A percentile compares a stretch with the other conserved stretches of the same genome.
phyloP scores from a whole-genome alignment of 1,139 yeast genomes.

The Pneumocystis sp. region DNA sequence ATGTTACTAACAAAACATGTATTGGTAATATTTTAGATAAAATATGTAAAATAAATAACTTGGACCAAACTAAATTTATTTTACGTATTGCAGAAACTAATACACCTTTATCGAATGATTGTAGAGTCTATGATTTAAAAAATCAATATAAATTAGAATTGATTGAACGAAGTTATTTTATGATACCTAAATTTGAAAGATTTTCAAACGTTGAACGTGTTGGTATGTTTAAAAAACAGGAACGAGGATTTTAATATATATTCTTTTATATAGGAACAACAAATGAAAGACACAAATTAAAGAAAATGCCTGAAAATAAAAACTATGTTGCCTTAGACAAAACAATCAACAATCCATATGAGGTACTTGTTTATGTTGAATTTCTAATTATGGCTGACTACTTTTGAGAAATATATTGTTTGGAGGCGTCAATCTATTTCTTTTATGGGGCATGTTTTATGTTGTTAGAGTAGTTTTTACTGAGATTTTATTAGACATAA shows the following conservation, averaged over 20 bases:
- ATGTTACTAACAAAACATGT: conserved; percentile 15
- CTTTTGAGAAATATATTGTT: conserved; percentile 47
- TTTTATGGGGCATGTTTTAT: conserved; percentile 35
- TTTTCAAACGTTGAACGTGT: conserved; percentile 2
- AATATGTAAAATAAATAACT: conserved; percentile 23
- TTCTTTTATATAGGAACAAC: neutral
- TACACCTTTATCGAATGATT: conserved; percentile 11
- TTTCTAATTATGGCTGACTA: neutral
- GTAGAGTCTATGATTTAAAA: conserved; percentile 12
- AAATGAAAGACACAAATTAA: neutral
- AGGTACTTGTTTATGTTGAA: neutral
- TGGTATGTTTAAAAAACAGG: neutral
- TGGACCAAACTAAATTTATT: conserved; percentile 24
- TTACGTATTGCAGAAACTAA: conserved; percentile 24
- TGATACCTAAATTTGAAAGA: neutral
- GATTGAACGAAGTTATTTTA: neutral
- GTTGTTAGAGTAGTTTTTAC: neutral
- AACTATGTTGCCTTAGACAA: neutral
- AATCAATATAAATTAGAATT: conserved; percentile 12
- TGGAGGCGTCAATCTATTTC: conserved; percentile 82
- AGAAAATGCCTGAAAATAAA: neutral
- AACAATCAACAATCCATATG: conserved; percentile 17
- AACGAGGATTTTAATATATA: neutral
- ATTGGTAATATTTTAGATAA: conserved; percentile 20
- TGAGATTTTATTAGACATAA: conserved; percentile 30